These are phyloP conservation scores for Setaria viridis DNA, from an alignment of 202 grass and related monocot species.

Conservation along the genomic window DNA sequence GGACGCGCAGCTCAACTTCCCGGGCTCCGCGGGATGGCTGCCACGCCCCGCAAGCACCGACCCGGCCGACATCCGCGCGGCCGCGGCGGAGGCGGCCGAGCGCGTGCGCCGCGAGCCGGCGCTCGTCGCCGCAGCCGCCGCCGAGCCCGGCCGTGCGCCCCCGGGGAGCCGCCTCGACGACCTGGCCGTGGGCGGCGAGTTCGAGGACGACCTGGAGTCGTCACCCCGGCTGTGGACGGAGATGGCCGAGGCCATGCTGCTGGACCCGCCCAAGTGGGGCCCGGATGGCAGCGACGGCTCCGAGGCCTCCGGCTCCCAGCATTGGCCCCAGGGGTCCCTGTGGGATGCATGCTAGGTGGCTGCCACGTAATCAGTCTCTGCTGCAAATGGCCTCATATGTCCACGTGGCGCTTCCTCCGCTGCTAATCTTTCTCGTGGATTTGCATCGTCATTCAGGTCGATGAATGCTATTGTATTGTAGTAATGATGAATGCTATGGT, in stretches of 20 bases:
- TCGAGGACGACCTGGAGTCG: constrained; percentile 54
- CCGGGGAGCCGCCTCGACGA: neutral
- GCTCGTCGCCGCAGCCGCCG: neutral
- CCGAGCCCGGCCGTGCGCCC: neutral
- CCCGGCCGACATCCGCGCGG: constrained; percentile 50
- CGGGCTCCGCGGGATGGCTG: constrained; percentile 57
- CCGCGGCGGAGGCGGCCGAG: constrained; percentile 56
- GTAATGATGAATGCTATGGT: too few species aligned
- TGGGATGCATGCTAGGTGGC: constrained; percentile 48
- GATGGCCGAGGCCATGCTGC: constrained; percentile 73
- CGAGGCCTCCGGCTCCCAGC: constrained; percentile 31
- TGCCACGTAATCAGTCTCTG: neutral
- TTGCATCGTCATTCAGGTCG: neutral
- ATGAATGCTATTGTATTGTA: neutral
- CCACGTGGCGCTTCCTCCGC: constrained; percentile 14
- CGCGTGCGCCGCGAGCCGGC: constrained; percentile 48
- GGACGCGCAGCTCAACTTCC: constrained; percentile 72
- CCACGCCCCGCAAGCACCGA: constrained; percentile 52
- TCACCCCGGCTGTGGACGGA: constrained; percentile 67
- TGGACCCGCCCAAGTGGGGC: constrained; percentile 60
- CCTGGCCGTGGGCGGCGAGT: constrained; percentile 10
- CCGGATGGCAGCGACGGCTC: constrained; percentile 43
- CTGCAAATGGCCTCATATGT: neutral
- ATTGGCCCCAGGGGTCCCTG: constrained; percentile 48
- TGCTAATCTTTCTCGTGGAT: neutral